phyloP scores from a whole-genome alignment of 2,329 filamentous ascomycete genomes.

The Thelonectria olida region DNA sequence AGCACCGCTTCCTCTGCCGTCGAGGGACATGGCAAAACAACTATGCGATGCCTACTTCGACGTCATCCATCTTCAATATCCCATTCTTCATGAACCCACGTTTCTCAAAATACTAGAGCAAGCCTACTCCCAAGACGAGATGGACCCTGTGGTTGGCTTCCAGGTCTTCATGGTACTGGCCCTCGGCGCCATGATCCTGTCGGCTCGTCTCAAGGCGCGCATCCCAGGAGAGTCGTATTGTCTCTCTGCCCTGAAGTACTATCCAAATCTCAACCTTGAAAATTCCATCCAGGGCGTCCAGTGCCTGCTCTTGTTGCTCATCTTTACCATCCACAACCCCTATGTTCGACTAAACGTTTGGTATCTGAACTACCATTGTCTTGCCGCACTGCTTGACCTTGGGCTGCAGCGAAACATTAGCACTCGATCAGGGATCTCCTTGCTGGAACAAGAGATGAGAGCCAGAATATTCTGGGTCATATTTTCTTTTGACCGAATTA shows the following conservation, averaged over 20 bases:
- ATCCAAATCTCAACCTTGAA: slow-evolving; percentile 57
- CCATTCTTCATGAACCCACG: slow-evolving; percentile 56
- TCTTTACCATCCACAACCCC: slow-evolving; percentile 62
- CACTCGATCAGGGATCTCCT: slow-evolving; percentile 51
- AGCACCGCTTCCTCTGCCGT: slow-evolving; percentile 44
- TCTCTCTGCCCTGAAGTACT: slow-evolving; percentile 55
- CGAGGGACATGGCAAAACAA: slow-evolving; percentile 48
- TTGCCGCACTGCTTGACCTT: slow-evolving; percentile 60
- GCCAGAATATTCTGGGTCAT: slow-evolving; percentile 65
- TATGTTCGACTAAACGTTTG: slow-evolving; percentile 60
- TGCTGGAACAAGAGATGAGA: slow-evolving; percentile 63
- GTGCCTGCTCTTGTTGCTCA: slow-evolving; percentile 55
- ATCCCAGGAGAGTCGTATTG: slow-evolving; percentile 61
- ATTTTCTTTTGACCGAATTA: slow-evolving; percentile 59
- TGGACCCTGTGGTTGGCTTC: slow-evolving; percentile 49
- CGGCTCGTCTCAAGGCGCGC: slow-evolving; percentile 51
- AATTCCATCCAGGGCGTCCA: slow-evolving; percentile 60
- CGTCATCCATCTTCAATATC: slow-evolving; percentile 57
- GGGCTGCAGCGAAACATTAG: slow-evolving; percentile 61
- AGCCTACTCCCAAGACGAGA: slow-evolving; percentile 44
- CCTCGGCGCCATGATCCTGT: slow-evolving; percentile 56
- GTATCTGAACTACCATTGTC: slow-evolving; percentile 65
- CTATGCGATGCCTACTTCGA: slow-evolving; percentile 59
- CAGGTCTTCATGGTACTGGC: slow-evolving; percentile 64
- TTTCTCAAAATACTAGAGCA: slow-evolving; percentile 51